phyloP scores from a whole-genome alignment of 2,329 filamentous ascomycete species.

The Phaeosphaeriaceae sp. region DNA sequence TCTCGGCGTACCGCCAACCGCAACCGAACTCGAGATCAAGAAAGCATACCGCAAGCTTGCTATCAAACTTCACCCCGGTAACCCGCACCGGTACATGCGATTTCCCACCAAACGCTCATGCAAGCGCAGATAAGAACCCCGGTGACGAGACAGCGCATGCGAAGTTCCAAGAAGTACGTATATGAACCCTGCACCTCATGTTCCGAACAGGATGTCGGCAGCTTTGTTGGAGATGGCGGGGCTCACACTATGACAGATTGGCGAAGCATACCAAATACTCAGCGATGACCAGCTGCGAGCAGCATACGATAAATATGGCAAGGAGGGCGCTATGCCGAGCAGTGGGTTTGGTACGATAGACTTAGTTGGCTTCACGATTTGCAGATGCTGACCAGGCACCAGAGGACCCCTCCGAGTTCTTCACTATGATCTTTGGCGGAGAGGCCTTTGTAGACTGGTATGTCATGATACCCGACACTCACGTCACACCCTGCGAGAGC shows the following conservation, averaged over 20 bases:
- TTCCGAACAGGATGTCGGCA: slow-evolving; percentile 6
- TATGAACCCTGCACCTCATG: slow-evolving; percentile 1
- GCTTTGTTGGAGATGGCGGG: slow-evolving; percentile 20
- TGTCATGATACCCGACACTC: background rate
- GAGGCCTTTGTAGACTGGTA: slow-evolving; percentile 90
- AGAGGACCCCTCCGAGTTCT: slow-evolving; percentile 96
- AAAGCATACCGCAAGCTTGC: slow-evolving; percentile 93
- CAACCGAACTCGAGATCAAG: slow-evolving; percentile 92
- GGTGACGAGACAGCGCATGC: slow-evolving; percentile 92
- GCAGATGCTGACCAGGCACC: slow-evolving; percentile 26
- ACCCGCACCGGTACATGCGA: slow-evolving; percentile 31
- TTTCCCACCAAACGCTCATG: slow-evolving; percentile 10
- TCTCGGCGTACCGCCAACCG: slow-evolving; percentile 82
- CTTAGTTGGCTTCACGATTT: background rate
- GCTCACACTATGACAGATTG: slow-evolving; percentile 58
- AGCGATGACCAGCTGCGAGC: slow-evolving; percentile 86
- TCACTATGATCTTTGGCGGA: slow-evolving; percentile 96
- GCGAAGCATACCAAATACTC: slow-evolving; percentile 80
- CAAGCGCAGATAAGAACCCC: slow-evolving; percentile 85
- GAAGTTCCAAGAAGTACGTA: slow-evolving; percentile 84
- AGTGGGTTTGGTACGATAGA: slow-evolving; percentile 77
- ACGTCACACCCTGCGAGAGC: background rate
- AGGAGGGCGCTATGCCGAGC: slow-evolving; percentile 88
- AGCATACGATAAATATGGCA: slow-evolving; percentile 96
- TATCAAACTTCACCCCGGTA: slow-evolving; percentile 89